These are phyloP conservation scores for Castanea mollissima DNA, from an alignment of 306 rosid species.

Conservation along the genomic window DNA sequence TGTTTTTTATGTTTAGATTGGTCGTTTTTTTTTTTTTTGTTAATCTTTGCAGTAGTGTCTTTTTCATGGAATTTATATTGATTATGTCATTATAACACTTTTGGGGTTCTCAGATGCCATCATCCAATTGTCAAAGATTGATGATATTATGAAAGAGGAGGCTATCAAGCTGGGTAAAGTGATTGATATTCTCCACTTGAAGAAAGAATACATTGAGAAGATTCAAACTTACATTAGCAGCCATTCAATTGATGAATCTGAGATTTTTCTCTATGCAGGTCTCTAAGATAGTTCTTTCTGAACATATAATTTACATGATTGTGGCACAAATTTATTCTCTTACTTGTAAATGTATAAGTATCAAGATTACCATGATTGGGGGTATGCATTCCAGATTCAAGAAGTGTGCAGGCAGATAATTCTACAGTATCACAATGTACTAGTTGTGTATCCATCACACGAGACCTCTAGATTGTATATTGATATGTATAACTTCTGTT, in stretches of 20 bases:
- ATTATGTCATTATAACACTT: constrained; percentile 23
- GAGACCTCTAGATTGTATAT: constrained; percentile 15
- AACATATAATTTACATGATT: not conserved
- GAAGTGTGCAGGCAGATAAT: constrained; percentile 8
- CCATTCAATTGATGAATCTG: constrained; percentile 55
- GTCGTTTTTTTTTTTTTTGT: constrained; percentile 6
- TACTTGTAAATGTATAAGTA: not conserved
- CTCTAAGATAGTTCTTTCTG: not conserved
- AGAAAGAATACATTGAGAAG: constrained; percentile 53
- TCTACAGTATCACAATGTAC: not conserved
- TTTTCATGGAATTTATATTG: constrained; percentile 21
- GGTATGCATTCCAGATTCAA: not conserved
- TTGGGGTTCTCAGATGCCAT: constrained; percentile 62
- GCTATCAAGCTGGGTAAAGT: constrained; percentile 49
- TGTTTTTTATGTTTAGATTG: constrained; percentile 8
- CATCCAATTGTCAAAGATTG: constrained; percentile 67
- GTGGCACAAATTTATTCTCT: not conserved
- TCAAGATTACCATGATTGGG: not conserved
- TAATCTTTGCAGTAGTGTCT: constrained; percentile 16
- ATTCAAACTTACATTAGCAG: constrained; percentile 44
- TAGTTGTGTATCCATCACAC: constrained; percentile 9
- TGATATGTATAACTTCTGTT: constrained; percentile 26
- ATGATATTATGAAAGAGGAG: constrained; percentile 78
- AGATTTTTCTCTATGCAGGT: constrained; percentile 59
- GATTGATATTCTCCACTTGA: constrained; percentile 57